Conservation (phyloP, 2,329 filamentous ascomycete genomes). For the Aciculosporium take region DNA sequence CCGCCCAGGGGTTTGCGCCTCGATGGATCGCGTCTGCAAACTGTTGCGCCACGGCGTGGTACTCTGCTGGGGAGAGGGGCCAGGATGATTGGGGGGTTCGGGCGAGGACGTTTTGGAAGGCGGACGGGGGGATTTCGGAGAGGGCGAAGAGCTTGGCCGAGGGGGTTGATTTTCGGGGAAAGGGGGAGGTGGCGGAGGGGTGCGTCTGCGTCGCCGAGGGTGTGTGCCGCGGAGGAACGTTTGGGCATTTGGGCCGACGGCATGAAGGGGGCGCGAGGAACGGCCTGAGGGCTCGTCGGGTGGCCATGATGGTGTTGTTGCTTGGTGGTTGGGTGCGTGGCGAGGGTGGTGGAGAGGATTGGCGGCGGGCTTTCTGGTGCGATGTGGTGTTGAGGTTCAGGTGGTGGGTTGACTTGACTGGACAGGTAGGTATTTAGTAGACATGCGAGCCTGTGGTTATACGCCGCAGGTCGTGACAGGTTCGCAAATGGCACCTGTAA, state of each 20-base stretch:
- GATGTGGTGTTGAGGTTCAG: too few species aligned
- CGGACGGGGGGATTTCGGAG: conserved; percentile 10
- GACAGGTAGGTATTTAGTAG: too few species aligned
- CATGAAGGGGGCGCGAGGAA: background rate
- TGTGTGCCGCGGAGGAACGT: background rate
- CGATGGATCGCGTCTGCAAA: conserved; percentile 12
- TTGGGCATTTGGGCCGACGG: background rate
- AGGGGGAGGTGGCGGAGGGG: background rate
- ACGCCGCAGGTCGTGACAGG: too few species aligned
- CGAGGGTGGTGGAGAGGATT: background rate
- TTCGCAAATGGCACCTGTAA: too few species aligned
- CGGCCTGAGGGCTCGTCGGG: background rate
- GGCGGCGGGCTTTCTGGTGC: too few species aligned
- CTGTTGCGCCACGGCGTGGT: conserved; percentile 11
- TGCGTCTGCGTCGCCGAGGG: background rate
- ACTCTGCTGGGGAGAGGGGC: conserved; percentile 11
- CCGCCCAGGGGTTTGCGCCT: conserved; percentile 10
- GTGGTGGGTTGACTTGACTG: too few species aligned
- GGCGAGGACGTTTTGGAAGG: conserved; percentile 11
- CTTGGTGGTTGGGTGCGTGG: background rate
- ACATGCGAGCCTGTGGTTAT: too few species aligned
- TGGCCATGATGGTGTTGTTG: background rate
- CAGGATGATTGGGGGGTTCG: conserved; percentile 8
- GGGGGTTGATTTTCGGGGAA: background rate
- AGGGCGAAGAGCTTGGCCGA: conserved; percentile 11